Base-by-base conservation (phyloP, 768 basidiomycete genomes). In the Boletus insuetus region DNA sequence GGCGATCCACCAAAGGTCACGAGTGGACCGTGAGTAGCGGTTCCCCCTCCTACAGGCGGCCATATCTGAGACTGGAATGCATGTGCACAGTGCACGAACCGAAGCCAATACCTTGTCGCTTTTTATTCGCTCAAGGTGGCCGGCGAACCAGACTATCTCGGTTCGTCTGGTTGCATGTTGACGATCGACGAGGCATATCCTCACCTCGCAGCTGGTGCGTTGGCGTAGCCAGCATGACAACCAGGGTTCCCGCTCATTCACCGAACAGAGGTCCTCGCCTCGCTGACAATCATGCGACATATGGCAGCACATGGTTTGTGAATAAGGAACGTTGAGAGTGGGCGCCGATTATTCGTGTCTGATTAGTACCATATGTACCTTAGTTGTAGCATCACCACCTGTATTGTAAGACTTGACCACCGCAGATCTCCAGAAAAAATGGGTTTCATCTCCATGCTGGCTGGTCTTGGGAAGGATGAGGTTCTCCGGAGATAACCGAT, bases 241-340 rank as follows among this genome's bases (percentile, higher is more conserved):
- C 49, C 31, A 54, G 59, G 59, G 53, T 54, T 13, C n/a, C 31
- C 19, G 48, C 58, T 66, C 45, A 55, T 38, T 42, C 31, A 37
- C 35, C 46, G 39, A 62, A 46, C 67, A 87, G 85, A 87, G 58
- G 66, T 87, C 51, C 74, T 87, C 12, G 82, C 82, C 4, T 79
- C 84, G 1, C 65, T 85, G 42, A 77, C 78, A 67, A 82, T 87
- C 58, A 83, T 87, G 82, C 78, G 84, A 12, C 81, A 85, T 61
- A 85, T 87, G 31, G 76, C 66, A 7, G 70, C 73, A 35, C 72
- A 83, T 58, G 70, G 77, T 43, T 58, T 80, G 51, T 80, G 65
- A 71, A 49, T 14, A 32, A 38, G 41, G 41, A 31, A 49, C 29
- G 46, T 37, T 24, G 34, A 40, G 40, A 19, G 35, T 24, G 31